Conservation (phyloP, 129 eudicot species). For the Dittrichia graveolens region DNA sequence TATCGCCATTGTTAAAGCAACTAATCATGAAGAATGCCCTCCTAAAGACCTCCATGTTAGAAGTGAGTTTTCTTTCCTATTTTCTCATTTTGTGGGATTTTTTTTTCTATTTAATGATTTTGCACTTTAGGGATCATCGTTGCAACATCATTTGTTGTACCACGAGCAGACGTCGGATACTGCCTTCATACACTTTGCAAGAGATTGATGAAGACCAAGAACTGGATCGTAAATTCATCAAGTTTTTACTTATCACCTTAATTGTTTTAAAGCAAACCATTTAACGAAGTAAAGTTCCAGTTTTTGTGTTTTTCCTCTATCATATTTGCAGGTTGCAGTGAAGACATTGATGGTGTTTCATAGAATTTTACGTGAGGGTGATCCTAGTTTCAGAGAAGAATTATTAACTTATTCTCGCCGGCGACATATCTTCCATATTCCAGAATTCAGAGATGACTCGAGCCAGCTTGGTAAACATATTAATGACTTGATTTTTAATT, state of each 20-base stretch:
- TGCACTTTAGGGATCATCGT: conserved; percentile 50
- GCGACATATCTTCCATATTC: conserved; percentile 57
- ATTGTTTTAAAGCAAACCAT: not conserved
- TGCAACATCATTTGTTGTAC: conserved; percentile 67
- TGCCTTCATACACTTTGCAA: conserved; percentile 86
- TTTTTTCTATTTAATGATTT: conserved; percentile 1
- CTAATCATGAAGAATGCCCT: conserved; percentile 85
- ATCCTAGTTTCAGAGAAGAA: conserved; percentile 81
- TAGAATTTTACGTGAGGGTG: conserved; percentile 79
- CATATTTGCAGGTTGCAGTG: conserved; percentile 62
- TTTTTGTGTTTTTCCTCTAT: too few species aligned
- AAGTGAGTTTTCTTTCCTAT: conserved; percentile 48
- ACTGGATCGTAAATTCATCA: conserved; percentile 64
- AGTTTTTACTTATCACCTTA: not conserved
- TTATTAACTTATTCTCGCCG: conserved; percentile 50
- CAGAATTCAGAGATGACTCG: conserved; percentile 81
- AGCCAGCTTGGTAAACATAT: conserved; percentile 61
- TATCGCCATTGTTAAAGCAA: conserved; percentile 86
- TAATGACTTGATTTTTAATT: not conserved
- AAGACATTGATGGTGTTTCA: conserved; percentile 79
- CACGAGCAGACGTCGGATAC: conserved; percentile 87
- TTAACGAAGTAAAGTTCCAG: not conserved
- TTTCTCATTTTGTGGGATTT: not conserved
- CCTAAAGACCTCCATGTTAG: conserved; percentile 85
- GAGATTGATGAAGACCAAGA: conserved; percentile 75